A percentile compares a stretch with the other conserved stretches of the same genome.
Conservation (phyloP, 768 basidiomycete species). For the Psilocybe sp. region DNA sequence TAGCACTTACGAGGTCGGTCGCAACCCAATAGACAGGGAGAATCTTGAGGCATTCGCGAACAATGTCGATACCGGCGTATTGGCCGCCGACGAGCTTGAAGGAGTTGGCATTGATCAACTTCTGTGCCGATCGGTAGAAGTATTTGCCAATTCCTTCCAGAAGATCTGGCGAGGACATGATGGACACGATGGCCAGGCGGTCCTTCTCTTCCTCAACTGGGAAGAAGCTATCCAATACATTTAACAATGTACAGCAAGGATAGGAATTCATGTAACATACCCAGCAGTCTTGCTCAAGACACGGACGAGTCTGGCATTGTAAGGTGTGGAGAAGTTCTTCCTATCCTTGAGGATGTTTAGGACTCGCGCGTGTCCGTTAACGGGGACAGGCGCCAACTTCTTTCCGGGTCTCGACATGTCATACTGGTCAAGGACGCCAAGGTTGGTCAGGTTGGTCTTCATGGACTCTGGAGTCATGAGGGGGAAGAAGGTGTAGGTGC, state of each 20-base stretch:
- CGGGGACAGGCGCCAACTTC: slow-evolving; percentile 20
- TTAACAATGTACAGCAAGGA: not conserved
- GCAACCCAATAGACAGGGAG: slow-evolving; percentile 73
- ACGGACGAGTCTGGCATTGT: slow-evolving; percentile 45
- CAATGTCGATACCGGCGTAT: slow-evolving; percentile 58
- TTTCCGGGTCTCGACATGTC: slow-evolving; percentile 47
- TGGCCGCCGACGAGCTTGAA: slow-evolving; percentile 57
- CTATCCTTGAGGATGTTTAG: slow-evolving; percentile 47
- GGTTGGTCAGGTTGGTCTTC: slow-evolving; percentile 53
- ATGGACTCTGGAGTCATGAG: slow-evolving; percentile 76
- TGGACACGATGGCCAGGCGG: slow-evolving; percentile 42
- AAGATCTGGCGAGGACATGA: slow-evolving; percentile 46
- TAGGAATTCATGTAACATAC: slow-evolving; percentile 27
- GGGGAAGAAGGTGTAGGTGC: slow-evolving; percentile 85
- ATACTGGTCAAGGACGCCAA: slow-evolving; percentile 55
- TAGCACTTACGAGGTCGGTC: slow-evolving; percentile 55
- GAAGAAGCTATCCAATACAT: slow-evolving; percentile 54
- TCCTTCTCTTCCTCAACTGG: slow-evolving; percentile 52
- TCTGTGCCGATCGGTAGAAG: slow-evolving; percentile 64
- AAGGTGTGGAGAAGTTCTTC: slow-evolving; percentile 44
- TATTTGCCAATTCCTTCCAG: slow-evolving; percentile 51
- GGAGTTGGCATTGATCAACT: slow-evolving; percentile 52
- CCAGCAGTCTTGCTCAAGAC: slow-evolving; percentile 55
- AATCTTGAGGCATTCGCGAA: slow-evolving; percentile 61
- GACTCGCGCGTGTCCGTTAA: slow-evolving; percentile 50